These are phyloP conservation scores for Tolypocladium ophioglossoides DNA, from an alignment of 2,329 filamentous ascomycete genomes.

Conservation along the genomic window DNA sequence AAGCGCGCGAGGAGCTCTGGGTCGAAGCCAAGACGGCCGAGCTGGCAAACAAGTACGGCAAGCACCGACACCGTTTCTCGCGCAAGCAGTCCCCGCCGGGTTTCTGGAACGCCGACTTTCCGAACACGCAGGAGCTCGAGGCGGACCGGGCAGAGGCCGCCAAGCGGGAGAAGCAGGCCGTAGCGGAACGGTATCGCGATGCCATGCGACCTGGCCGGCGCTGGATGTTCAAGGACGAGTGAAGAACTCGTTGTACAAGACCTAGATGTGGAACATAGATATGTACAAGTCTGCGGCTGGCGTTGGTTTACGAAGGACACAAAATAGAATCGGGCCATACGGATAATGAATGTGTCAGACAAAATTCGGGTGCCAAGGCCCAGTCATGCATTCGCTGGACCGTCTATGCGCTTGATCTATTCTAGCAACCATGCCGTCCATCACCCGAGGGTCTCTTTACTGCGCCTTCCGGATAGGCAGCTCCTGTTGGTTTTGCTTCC, in stretches of 20 bases:
- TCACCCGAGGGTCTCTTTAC: background rate
- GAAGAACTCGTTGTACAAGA: background rate
- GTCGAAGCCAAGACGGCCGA: constrained; percentile 65
- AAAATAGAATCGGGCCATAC: too few relatives aligned
- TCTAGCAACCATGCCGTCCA: background rate
- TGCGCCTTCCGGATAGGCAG: constrained; percentile 2
- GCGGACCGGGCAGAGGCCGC: constrained; percentile 54
- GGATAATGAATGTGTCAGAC: background rate
- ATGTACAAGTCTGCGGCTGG: background rate
- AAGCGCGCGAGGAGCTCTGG: constrained; percentile 57
- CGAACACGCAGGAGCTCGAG: constrained; percentile 70
- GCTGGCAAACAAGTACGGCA: constrained; percentile 65
- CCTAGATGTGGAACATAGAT: background rate
- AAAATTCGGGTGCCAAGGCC: background rate
- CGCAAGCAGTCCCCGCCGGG: constrained; percentile 68
- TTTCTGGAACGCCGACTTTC: constrained; percentile 87
- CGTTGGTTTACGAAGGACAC: background rate
- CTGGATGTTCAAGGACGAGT: constrained; percentile 80
- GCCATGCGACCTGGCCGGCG: constrained; percentile 66
- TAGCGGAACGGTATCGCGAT: constrained; percentile 68
- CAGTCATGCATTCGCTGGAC: background rate
- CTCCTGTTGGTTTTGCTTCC: constrained; percentile 10
- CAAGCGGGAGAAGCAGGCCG: constrained; percentile 49
- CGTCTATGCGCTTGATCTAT: background rate
- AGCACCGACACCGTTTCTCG: constrained; percentile 64